Evolutionary conservation across 1,284 basidiomycete genomes (phyloP).

Genomic region (Neotropicomus parvogracilis): DNA sequence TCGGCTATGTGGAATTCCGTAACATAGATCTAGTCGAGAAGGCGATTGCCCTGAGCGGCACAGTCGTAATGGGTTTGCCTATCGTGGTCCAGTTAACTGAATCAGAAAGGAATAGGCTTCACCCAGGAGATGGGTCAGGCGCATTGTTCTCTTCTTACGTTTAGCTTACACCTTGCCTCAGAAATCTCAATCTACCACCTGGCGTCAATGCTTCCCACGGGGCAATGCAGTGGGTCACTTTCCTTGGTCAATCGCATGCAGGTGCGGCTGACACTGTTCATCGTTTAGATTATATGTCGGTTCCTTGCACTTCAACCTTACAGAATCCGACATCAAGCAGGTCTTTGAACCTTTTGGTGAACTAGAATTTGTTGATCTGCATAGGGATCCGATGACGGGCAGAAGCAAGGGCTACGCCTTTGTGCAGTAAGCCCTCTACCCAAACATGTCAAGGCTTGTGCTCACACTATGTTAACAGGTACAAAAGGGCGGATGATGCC

Average conservation of each 20-base stretch:
- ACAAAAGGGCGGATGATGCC: constrained; percentile 85
- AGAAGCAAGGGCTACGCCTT: constrained; percentile 98
- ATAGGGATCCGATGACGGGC: constrained; percentile 88
- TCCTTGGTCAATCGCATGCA: constrained; percentile 15
- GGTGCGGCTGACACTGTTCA: constrained; percentile 18
- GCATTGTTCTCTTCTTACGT: constrained; percentile 7
- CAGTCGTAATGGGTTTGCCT: constrained; percentile 95
- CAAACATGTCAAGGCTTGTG: neutral
- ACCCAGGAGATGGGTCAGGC: constrained; percentile 76
- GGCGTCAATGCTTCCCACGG: constrained; percentile 70
- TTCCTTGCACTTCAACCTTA: constrained; percentile 93
- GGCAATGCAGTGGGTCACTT: constrained; percentile 66
- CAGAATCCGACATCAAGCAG: constrained; percentile 93
- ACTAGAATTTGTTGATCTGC: constrained; percentile 96
- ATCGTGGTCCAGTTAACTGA: constrained; percentile 96
- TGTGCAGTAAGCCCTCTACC: constrained; percentile 66
- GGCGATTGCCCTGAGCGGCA: constrained; percentile 86
- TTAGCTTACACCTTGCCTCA: constrained; percentile 30
- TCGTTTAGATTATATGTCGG: constrained; percentile 85
- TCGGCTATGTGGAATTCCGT: constrained; percentile 96
- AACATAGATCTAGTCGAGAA: constrained; percentile 87
- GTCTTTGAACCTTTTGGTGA: constrained; percentile 99
- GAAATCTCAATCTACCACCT: constrained; percentile 74
- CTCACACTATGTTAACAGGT: constrained; percentile 46
- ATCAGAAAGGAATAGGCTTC: constrained; percentile 89